Percentiles rank a stretch among this genome's conserved stretches.
These are phyloP conservation scores for Eucalyptus caleyi DNA, from an alignment of 345 rosid genomes.

Conservation along the genomic window DNA sequence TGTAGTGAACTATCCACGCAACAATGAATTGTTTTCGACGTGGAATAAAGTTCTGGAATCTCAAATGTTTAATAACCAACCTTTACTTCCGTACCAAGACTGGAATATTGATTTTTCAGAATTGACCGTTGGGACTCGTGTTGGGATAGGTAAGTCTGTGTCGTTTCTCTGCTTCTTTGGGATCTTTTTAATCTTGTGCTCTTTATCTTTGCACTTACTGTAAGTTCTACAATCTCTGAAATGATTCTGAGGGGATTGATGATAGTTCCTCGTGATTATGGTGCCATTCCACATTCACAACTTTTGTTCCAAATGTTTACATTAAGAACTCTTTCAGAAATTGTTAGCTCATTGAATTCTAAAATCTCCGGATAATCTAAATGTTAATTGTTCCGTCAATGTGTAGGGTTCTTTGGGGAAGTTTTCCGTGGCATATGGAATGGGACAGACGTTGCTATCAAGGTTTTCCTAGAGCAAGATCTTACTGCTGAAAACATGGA, in stretches of 20 bases:
- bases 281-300: background rate
- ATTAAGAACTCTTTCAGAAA: background rate
- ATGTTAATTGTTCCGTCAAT: background rate
- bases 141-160: conserved; percentile 71
- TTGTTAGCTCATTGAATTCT: background rate
- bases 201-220: background rate
- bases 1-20: conserved; percentile 18
- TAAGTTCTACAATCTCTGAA: background rate
- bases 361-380: background rate
- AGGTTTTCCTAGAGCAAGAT: conserved; percentile 95
- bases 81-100: conserved; percentile 67
- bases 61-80: conserved; percentile 61
- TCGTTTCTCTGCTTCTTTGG: background rate
- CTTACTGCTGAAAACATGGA: conserved; percentile 95
- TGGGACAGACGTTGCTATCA: conserved; percentile 96
- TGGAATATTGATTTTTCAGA: conserved; percentile 98
- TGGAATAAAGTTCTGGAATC: conserved; percentile 93
- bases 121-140: conserved; percentile 86
- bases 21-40: conserved; percentile 38
- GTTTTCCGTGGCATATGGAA: conserved; percentile 97
- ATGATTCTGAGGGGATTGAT: background rate
- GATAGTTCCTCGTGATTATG: background rate
- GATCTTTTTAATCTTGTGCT: background rate
- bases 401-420: conserved; percentile 85
- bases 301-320: background rate